Evolutionary conservation across 2,329 filamentous ascomycete genomes (phyloP).

Genomic region (Shiraia bambusicola): DNA sequence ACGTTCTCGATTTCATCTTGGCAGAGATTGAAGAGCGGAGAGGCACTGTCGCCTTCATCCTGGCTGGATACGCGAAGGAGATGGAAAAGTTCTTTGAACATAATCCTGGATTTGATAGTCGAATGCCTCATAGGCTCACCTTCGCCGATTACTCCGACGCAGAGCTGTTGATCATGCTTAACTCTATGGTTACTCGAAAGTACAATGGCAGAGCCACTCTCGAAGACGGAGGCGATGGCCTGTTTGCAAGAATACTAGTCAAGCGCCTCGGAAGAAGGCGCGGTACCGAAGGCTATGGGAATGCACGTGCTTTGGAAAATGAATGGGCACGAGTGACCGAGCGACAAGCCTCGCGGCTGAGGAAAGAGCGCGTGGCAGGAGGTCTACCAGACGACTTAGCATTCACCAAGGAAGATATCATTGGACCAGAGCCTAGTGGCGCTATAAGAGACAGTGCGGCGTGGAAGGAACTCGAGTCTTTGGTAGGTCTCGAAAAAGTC

Average conservation of each 20-base stretch:
- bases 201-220: slow-evolving; percentile 57
- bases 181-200: slow-evolving; percentile 52
- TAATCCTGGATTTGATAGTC: slow-evolving; percentile 51
- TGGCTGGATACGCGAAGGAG: slow-evolving; percentile 69
- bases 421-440: slow-evolving; percentile 63
- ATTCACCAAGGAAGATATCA: slow-evolving; percentile 64
- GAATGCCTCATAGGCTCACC: background rate
- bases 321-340: slow-evolving; percentile 52
- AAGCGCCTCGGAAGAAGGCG: slow-evolving; percentile 61
- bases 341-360: slow-evolving; percentile 56
- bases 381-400: slow-evolving; percentile 55
- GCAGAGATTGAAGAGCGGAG: too few relatives aligned
- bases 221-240: slow-evolving; percentile 57
- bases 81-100: slow-evolving; percentile 67
- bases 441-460: slow-evolving; percentile 53
- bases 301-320: slow-evolving; percentile 63
- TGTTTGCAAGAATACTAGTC: slow-evolving; percentile 62
- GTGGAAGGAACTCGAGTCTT: slow-evolving; percentile 48
- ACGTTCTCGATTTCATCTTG: too few relatives aligned
- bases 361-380: slow-evolving; percentile 50
- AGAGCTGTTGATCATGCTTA: slow-evolving; percentile 63
- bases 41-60: too few relatives aligned
- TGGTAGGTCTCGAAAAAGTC: slow-evolving; percentile 56
- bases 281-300: slow-evolving; percentile 66
- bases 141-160: slow-evolving; percentile 57